Evolutionary conservation across 1,284 basidiomycete species (phyloP).

Genomic region (Leccinum pallidistipes): DNA sequence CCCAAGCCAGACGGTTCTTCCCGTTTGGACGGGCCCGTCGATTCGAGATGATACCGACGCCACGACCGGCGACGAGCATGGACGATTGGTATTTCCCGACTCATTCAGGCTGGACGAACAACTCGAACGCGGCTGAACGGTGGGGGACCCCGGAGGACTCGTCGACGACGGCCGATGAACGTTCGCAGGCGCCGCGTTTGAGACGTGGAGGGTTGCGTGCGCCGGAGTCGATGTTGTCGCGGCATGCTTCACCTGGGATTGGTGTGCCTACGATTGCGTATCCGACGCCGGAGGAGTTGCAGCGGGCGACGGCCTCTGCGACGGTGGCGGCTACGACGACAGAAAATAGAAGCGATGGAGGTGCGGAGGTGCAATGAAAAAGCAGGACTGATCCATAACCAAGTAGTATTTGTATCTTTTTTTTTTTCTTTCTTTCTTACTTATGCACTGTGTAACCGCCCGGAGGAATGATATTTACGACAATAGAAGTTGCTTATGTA

Average conservation of each 20-base stretch:
- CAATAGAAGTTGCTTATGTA: constrained; percentile 13
- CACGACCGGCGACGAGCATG: constrained; percentile 28
- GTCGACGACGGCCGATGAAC: constrained; percentile 28
- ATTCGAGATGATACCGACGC: constrained; percentile 33
- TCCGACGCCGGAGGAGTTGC: constrained; percentile 24
- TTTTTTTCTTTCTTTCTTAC: neutral
- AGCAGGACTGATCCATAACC: constrained; percentile 13
- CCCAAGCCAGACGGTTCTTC: constrained; percentile 34
- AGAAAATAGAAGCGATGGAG: constrained; percentile 11
- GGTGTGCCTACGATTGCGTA: constrained; percentile 26
- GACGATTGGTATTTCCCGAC: constrained; percentile 37
- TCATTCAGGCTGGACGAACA: constrained; percentile 24
- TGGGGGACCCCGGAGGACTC: constrained; percentile 9
- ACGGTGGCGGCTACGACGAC: neutral
- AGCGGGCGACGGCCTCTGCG: constrained; percentile 15
- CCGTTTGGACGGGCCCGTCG: constrained; percentile 33
- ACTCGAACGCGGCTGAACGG: neutral
- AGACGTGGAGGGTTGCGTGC: constrained; percentile 60
- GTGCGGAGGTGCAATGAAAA: constrained; percentile 1
- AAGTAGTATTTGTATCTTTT: neutral
- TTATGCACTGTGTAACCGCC: neutral
- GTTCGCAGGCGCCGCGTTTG: constrained; percentile 44
- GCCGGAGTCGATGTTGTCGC: constrained; percentile 54
- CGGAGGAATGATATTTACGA: neutral
- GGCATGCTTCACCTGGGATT: constrained; percentile 41